These are phyloP conservation scores for Colletotrichum tofieldiae DNA, from an alignment of 2,329 filamentous ascomycete species.

Conservation along the genomic window DNA sequence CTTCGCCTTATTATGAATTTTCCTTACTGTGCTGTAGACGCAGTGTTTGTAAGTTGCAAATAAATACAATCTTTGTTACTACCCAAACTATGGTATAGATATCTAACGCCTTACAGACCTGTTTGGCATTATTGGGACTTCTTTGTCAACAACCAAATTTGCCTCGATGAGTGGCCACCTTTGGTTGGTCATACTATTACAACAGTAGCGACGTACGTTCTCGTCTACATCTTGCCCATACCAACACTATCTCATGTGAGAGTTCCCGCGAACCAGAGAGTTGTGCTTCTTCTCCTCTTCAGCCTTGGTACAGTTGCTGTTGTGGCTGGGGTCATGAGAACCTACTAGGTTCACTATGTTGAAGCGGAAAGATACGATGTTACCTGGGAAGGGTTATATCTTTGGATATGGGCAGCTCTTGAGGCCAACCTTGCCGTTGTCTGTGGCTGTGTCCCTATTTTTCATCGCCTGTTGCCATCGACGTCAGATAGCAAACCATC, in stretches of 20 bases:
- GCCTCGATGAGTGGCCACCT: constrained; percentile 50
- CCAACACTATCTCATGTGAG: constrained; percentile 52
- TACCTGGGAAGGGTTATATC: constrained; percentile 58
- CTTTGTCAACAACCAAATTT: constrained; percentile 43
- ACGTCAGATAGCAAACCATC: background rate
- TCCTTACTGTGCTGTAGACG: constrained; percentile 55
- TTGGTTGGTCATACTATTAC: constrained; percentile 51
- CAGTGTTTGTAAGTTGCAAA: constrained; percentile 53
- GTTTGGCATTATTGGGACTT: constrained; percentile 51
- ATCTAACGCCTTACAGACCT: constrained; percentile 32
- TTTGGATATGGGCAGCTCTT: constrained; percentile 61
- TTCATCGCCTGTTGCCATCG: constrained; percentile 47
- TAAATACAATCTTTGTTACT: no score
- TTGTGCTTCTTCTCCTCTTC: constrained; percentile 56
- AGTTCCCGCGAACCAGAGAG: constrained; percentile 52
- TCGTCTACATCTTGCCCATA: constrained; percentile 57
- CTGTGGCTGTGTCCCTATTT: constrained; percentile 57
- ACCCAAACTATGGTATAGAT: background rate
- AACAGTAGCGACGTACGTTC: constrained; percentile 53
- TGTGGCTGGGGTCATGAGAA: constrained; percentile 54
- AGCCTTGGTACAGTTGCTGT: constrained; percentile 56
- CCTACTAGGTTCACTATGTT: constrained; percentile 54
- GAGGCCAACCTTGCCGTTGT: constrained; percentile 60
- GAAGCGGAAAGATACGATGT: constrained; percentile 55
- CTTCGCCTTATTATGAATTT: constrained; percentile 49